Base-by-base conservation (phyloP, 805 yeast species). In the Candida incommunis region DNA sequence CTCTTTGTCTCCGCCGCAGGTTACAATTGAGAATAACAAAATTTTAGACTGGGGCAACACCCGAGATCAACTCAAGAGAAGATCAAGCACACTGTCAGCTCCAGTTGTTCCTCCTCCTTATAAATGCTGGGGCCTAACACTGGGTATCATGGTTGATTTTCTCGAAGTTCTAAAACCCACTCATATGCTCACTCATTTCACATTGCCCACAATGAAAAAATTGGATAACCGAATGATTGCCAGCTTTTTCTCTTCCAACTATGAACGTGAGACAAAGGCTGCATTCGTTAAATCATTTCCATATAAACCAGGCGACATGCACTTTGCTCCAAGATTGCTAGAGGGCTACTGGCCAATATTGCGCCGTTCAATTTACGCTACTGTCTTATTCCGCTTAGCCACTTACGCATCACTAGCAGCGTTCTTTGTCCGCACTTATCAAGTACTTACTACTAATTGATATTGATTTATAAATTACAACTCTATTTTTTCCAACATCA, bases 91-190 rank as follows among this genome's bases (percentile, higher is more conserved):
- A 11, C 18, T 18, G 13, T 18, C n/a, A 31, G 43, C 51, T 2
- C 29, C 22, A 2, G 40, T 35, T 4, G 55, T 52, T 3, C 43
- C 44, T 2, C 52, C 51, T 1, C 62, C 62, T 0, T 58, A 54
- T 50, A 54, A 52, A 43, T 52, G 64, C 41, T 65, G 69, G 69
- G 69, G 69, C 3, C 52, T 65, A 11, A 63, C 69, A 5, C 54
- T 57, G 24, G 59, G 58, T 4, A 52, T 63, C 18, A 42, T 65
- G 23, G 52, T 51, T 13, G 69, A 65, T 41, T 43, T 64, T n/a
- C 46, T 58, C 15, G 53, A 53, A 27, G 16, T 56, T 9, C 24
- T 54, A 2, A 48, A 50, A 20, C 62, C 62, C 1, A 48, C 50
- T 2, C 35, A 45, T 21, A 43, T 43, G 21, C 23, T 45, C 9